Base-by-base conservation (phyloP, 176 grass and related monocot genomes). In the Oryza coarctata region DNA sequence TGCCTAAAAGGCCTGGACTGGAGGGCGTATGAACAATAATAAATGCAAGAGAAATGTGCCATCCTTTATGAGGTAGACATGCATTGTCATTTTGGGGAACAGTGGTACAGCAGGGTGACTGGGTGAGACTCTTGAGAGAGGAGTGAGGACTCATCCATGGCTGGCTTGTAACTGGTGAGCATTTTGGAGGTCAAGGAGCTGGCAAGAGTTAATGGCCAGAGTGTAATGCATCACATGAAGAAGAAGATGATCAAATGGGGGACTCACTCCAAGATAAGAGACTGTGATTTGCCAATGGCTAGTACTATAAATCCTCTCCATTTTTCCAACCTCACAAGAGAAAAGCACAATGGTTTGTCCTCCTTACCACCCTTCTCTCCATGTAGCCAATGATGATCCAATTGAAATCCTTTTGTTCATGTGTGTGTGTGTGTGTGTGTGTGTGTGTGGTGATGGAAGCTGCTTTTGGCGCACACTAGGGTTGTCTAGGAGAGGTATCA, bases 181-280 rank as follows among this genome's bases (percentile, higher is more conserved):
- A 40, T 27, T n/a, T 76, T 74, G 70, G 22, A 75, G 45, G 71
- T 74, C 32, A 76, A 28, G 60, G 50, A 80, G 70, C 25, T 80
- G 87, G 82, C 64, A 76, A 23, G 63, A 80, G 25, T 89, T 70
- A 75, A 82, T 83, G 64, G 82, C 77, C 82, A 43, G 49, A 18
- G 40, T 71, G 82, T 71, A 55, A 41, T 44, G 82, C 27, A 71
- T 81, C 70, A 76, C 87, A 81, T 75, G 87, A 75, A 75, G 58
- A 73, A 65, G 36, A 38, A 28, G 50, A 26, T 10, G 11, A 29
- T 71, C 74, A 83, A 72, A 72, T 49, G 38, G 63, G 66, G 10
- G 39, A 45, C 43, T 45, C 20, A 60, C 41, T 52, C 68, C 31
- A 73, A 39, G 44, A 68, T 74, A 17, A 44, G 38, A 3, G 35